Conservation (phyloP, 2,329 filamentous ascomycete genomes). For the Niveomyces coronatus region DNA sequence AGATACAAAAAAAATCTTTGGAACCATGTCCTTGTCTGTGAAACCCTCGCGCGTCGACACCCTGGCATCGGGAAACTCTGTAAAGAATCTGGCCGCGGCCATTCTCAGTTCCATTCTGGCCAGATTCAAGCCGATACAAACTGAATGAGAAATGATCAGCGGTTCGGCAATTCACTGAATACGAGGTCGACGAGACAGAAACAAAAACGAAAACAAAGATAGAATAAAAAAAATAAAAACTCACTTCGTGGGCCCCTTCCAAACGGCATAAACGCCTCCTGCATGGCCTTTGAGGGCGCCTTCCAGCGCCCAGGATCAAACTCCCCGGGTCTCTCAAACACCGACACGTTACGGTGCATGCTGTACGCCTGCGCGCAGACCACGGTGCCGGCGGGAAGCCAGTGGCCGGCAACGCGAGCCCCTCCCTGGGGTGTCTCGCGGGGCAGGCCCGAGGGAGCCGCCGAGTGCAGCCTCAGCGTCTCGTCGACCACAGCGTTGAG, state of each 20-base stretch:
- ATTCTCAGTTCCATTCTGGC: constrained; percentile 43
- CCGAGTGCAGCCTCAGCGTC: constrained; percentile 27
- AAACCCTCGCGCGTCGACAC: constrained; percentile 19
- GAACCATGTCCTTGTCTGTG: constrained; percentile 24
- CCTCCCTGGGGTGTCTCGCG: constrained; percentile 26
- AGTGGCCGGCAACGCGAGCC: constrained; percentile 23
- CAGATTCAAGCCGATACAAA: constrained; percentile 46
- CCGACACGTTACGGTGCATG: constrained; percentile 28
- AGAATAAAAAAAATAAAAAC: background rate
- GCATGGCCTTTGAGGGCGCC: constrained; percentile 24
- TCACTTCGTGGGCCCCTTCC: constrained; percentile 36
- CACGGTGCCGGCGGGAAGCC: constrained; percentile 25
- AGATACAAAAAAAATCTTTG: constrained; percentile 18
- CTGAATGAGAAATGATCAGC: constrained; percentile 10
- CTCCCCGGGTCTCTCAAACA: constrained; percentile 19
- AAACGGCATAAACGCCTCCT: constrained; percentile 38
- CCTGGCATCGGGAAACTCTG: constrained; percentile 23
- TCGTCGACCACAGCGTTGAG: constrained; percentile 31
- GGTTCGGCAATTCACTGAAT: background rate
- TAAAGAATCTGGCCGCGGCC: constrained; percentile 23
- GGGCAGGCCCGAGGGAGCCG: constrained; percentile 26
- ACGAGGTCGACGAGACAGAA: background rate
- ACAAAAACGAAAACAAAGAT: background rate
- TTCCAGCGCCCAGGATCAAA: constrained; percentile 27
- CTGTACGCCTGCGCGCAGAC: constrained; percentile 32